Evolutionary conservation across 2,329 filamentous ascomycete genomes (phyloP).

Genomic region (Penicillium fuscoglaucum): DNA sequence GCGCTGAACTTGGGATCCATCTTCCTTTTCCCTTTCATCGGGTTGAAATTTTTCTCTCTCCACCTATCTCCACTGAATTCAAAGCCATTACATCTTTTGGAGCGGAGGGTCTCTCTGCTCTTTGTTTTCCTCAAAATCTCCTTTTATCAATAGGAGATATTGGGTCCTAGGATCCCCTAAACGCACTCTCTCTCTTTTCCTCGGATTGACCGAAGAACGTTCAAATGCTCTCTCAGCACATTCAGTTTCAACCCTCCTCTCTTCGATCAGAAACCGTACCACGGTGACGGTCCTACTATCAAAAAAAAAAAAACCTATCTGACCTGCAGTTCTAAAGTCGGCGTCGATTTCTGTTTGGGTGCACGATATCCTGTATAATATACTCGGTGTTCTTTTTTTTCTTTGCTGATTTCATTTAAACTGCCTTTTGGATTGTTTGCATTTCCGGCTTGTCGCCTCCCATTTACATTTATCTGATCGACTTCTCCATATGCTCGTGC

Average conservation of each 20-base stretch:
- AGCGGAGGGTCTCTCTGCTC: constrained; percentile 8
- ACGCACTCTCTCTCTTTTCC: constrained; percentile 18
- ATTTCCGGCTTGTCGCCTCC: constrained; percentile 2
- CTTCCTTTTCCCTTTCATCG: constrained; percentile 10
- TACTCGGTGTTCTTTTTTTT: constrained; percentile 35
- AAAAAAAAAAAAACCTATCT: constrained; percentile 18
- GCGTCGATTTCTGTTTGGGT: constrained; percentile 37
- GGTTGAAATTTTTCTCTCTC: constrained; percentile 22
- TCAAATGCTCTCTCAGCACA: constrained; percentile 48
- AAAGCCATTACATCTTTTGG: constrained; percentile 12
- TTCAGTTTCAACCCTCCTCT: constrained; percentile 41
- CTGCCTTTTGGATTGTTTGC: constrained; percentile 18
- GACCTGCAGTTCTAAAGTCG: constrained; percentile 26
- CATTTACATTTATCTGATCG: constrained; percentile 13
- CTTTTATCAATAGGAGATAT: constrained; percentile 5
- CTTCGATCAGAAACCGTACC: constrained; percentile 44
- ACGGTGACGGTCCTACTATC: constrained; percentile 44
- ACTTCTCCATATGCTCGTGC: constrained; percentile 33
- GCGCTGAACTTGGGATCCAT: constrained; percentile 10
- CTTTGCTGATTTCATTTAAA: constrained; percentile 20
- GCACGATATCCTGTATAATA: constrained; percentile 50
- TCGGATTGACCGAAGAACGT: constrained; percentile 35
- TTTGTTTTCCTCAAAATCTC: constrained; percentile 6
- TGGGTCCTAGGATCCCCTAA: constrained; percentile 6
- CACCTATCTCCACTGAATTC: constrained; percentile 14